Evolutionary conservation across 2,329 filamentous ascomycete genomes (phyloP), one percentile per base, ranked within the genome.

Genomic region (Plectosphaerella cucumerina): DNA sequence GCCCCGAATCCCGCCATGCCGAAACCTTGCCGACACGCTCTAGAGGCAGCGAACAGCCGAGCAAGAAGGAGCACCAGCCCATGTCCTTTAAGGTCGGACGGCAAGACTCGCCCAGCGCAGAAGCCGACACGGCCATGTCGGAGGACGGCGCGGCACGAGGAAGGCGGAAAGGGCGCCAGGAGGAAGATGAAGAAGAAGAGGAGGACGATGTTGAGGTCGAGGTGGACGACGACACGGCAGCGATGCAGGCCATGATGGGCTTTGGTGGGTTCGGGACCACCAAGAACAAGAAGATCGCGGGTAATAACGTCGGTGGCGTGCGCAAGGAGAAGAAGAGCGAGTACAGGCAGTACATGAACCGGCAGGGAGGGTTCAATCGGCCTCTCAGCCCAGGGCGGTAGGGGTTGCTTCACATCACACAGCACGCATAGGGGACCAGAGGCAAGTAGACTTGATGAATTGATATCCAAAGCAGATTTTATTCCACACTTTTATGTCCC

Each of bases 261-360:
- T 97, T 99, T 63, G 84, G 84, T 17, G 82, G 80, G 1, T 99
- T 97, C 70, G 86, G 85, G 52, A 85, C 84, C 21, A 97, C 94
- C 18, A 95, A 97, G 70, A 84, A 89, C 53, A 90, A 87, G 50
- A 95, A 97, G 65, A 85, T 99, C 1, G 79, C 82, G 0, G 94
- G 94, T 2, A 99, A 99, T 65, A 84, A 91, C 64, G 83, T 86
- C 41, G 92, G 89, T 50, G 90, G 77, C 0, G 84, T 97, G 48
- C 77, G 86, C 59, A 97, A 94, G 77, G 90, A 94, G 72, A 97
- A 96, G 83, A 92, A 90, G 82, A 89, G 86, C 14, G 83, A 95
- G 75, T 97, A 97, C 65, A 81, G 94, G 60, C 94, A 99, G 80
- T 99, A 99, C 70, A 99, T 99, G 84, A 94, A 94, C 64, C 81